A percentile compares a stretch with the other conserved stretches of the same genome.
Conservation (phyloP, 345 rosid genomes). For the Gossypium rotundifolium region DNA sequence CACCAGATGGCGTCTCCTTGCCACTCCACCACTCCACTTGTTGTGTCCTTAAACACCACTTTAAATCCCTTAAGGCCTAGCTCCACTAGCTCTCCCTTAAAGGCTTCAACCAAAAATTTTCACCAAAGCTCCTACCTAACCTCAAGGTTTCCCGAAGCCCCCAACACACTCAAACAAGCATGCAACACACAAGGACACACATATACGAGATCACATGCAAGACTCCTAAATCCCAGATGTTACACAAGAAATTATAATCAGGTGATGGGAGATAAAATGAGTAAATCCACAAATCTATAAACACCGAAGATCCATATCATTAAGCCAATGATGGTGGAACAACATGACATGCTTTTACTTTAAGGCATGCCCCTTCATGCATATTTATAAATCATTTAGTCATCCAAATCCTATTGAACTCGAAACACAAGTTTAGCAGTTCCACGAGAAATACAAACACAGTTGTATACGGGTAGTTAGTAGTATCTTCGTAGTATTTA, state of each 20-base stretch:
- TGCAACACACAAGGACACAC: too few species aligned
- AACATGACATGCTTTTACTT: neutral
- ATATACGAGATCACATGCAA: too few species aligned
- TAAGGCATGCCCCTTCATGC: neutral
- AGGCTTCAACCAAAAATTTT: too few species aligned
- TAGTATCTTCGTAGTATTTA: constrained; percentile 76
- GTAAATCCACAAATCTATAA: neutral
- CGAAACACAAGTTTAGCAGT: neutral
- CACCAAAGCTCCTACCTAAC: too few species aligned
- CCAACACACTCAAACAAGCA: too few species aligned
- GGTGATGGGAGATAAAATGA: neutral
- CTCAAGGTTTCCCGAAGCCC: too few species aligned
- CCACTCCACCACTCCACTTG: too few species aligned
- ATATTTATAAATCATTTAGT: neutral
- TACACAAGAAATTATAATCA: neutral
- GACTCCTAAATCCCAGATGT: too few species aligned
- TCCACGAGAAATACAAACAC: constrained; percentile 45
- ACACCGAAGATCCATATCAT: neutral
- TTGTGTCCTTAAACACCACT: too few species aligned
- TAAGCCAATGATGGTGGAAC: neutral
- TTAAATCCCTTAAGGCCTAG: too few species aligned
- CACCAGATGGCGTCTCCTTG: too few species aligned
- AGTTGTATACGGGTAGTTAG: constrained; percentile 93
- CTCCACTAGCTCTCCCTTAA: too few species aligned
- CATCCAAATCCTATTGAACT: neutral